Conservation (phyloP, 1,284 basidiomycete species). For the Austroboletus novae-zelandiae region DNA sequence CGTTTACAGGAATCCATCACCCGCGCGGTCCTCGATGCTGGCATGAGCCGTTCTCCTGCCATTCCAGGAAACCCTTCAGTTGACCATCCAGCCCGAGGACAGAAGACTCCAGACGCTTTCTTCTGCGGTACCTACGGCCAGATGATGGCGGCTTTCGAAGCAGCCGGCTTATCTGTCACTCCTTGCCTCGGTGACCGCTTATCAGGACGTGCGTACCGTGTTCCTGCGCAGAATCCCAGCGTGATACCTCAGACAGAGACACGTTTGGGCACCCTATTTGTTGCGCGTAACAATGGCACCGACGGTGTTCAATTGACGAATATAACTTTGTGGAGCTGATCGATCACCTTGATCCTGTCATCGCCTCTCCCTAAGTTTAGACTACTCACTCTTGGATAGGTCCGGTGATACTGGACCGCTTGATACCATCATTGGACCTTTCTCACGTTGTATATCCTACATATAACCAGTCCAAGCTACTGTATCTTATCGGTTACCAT, state of each 20-base stretch:
- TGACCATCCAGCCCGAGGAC: slow-evolving; percentile 11
- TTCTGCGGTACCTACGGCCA: slow-evolving; percentile 52
- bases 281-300: slow-evolving; percentile 33
- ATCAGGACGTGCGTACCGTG: slow-evolving; percentile 35
- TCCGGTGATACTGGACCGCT: too few species aligned
- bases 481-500: slow-evolving; percentile 6
- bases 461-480: too few species aligned
- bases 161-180: slow-evolving; percentile 41
- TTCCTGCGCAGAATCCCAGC: not conserved
- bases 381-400: too few species aligned
- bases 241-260: slow-evolving; percentile 33
- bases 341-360: not conserved
- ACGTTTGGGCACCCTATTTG: slow-evolving; percentile 46
- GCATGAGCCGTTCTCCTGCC: slow-evolving; percentile 42
- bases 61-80: slow-evolving; percentile 13
- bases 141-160: slow-evolving; percentile 42
- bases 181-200: slow-evolving; percentile 38
- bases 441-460: not conserved
- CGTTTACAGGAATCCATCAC: slow-evolving; percentile 42
- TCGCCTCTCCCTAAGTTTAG: not conserved
- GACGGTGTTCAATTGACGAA: slow-evolving; percentile 41
- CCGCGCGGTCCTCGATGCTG: slow-evolving; percentile 44
- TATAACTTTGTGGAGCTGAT: slow-evolving; percentile 47
- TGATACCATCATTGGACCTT: not conserved
- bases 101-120: slow-evolving; percentile 30